Evolutionary conservation across 2,329 filamentous ascomycete genomes (phyloP).

Genomic region (Penicillium sp.): DNA sequence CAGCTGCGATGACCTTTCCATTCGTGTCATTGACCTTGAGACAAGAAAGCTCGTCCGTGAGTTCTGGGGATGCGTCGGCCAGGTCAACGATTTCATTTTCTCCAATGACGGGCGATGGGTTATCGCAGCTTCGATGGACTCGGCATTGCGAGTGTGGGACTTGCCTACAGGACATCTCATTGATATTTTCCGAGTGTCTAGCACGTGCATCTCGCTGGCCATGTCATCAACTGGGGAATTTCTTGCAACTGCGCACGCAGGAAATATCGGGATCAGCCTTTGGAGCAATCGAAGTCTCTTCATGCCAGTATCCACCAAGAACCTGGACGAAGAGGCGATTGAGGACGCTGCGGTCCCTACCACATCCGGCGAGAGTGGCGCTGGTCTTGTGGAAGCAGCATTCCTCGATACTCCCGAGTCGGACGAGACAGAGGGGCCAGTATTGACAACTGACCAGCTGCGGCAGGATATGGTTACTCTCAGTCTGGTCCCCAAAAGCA

Average conservation of each 20-base stretch:
- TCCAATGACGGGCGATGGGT: constrained; percentile 94
- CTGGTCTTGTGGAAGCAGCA: constrained; percentile 71
- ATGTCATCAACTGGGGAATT: constrained; percentile 92
- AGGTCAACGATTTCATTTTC: constrained; percentile 80
- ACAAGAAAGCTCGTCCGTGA: constrained; percentile 90
- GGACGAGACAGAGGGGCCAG: constrained; percentile 52
- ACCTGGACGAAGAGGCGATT: constrained; percentile 76
- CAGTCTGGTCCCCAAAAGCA: constrained; percentile 81
- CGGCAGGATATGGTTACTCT: constrained; percentile 80
- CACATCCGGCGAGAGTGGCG: constrained; percentile 76
- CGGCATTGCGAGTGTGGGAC: constrained; percentile 84
- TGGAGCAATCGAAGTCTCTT: constrained; percentile 96
- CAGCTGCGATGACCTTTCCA: constrained; percentile 81
- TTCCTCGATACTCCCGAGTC: constrained; percentile 57
- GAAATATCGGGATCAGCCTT: constrained; percentile 81
- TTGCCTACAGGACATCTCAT: constrained; percentile 92
- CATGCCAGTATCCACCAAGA: constrained; percentile 78
- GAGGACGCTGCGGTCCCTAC: constrained; percentile 65
- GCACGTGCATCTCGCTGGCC: constrained; percentile 75
- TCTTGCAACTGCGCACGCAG: constrained; percentile 81
- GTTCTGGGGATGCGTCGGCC: constrained; percentile 74
- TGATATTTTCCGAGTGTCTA: constrained; percentile 78
- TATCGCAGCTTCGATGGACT: constrained; percentile 78
- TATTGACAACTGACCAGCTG: constrained; percentile 68
- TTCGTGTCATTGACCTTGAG: constrained; percentile 84